phyloP scores from a whole-genome alignment of 805 yeast genomes.

The Jamesozyma lodderae region DNA sequence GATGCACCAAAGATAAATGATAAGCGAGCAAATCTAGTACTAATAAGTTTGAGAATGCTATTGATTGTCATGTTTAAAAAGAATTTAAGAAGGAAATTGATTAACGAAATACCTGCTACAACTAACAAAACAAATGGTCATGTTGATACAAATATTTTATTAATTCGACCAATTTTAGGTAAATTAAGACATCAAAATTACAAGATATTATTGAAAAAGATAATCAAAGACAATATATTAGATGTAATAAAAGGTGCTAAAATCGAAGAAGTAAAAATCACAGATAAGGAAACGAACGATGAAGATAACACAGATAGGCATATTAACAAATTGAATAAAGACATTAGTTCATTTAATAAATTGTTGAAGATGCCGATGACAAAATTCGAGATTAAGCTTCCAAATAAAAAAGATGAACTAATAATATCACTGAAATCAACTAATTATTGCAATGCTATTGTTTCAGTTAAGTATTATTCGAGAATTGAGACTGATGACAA shows the following conservation, averaged over 20 bases:
- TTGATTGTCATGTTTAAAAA: constrained; percentile 35
- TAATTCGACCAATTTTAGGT: constrained; percentile 28
- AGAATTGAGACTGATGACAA: not conserved
- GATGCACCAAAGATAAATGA: constrained; percentile 37
- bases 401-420: constrained; percentile 10
- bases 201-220: constrained; percentile 19
- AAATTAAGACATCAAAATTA: constrained; percentile 28
- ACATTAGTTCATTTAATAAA: constrained; percentile 18
- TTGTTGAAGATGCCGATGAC: constrained; percentile 19
- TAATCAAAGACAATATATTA: constrained; percentile 20
- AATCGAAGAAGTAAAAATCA: constrained; percentile 2
- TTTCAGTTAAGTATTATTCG: constrained; percentile 14
- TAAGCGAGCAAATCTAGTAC: constrained; percentile 29
- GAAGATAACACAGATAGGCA: constrained; percentile 5
- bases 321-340: constrained; percentile 18
- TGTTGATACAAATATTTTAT: constrained; percentile 14
- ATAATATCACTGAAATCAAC: constrained; percentile 20
- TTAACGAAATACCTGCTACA: constrained; percentile 8
- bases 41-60: constrained; percentile 29
- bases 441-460: constrained; percentile 27
- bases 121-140: constrained; percentile 2
- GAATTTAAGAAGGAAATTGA: constrained; percentile 23
- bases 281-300: not conserved
- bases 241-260: constrained; percentile 15
- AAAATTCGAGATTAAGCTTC: constrained; percentile 11